Conservation (phyloP, 306 rosid genomes). For the Dalbergia oliveri region DNA sequence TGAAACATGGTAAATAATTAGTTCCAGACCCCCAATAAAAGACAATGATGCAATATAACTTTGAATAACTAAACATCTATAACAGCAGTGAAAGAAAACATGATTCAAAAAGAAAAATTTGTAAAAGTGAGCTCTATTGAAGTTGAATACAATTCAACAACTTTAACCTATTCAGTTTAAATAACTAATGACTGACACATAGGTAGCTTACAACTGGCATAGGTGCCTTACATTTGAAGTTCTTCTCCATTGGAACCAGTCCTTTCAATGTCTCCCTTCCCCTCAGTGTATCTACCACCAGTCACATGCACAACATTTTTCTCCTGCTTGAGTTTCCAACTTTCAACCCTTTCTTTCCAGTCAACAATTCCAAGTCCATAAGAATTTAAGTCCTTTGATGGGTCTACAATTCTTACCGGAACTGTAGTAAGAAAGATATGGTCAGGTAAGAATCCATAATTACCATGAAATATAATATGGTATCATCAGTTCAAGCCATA, state of each 20-base stretch:
- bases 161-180: too few species aligned
- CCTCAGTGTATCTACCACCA: conserved; percentile 72
- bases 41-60: background rate
- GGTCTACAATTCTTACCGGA: conserved; percentile 92
- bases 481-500: conserved; percentile 30
- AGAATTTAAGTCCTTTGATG: conserved; percentile 91
- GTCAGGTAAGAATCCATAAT: conserved; percentile 40
- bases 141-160: background rate
- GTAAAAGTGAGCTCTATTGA: background rate
- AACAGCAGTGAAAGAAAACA: background rate
- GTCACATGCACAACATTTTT: conserved; percentile 78
- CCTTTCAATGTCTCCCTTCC: conserved; percentile 96
- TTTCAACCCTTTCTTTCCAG: conserved; percentile 99
- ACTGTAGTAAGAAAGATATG: conserved; percentile 56
- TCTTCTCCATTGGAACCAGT: conserved; percentile 99
- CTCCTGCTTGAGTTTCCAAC: conserved; percentile 97
- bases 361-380: conserved; percentile 98
- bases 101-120: background rate
- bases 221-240: conserved; percentile 79
- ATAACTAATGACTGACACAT: background rate
- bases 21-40: conserved; percentile 1
- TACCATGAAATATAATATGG: conserved; percentile 32
- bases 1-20: background rate
- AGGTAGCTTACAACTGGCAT: background rate
- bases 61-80: background rate